Conservation (phyloP, 2,329 filamentous ascomycete species). For the Colletotrichum sp. region DNA sequence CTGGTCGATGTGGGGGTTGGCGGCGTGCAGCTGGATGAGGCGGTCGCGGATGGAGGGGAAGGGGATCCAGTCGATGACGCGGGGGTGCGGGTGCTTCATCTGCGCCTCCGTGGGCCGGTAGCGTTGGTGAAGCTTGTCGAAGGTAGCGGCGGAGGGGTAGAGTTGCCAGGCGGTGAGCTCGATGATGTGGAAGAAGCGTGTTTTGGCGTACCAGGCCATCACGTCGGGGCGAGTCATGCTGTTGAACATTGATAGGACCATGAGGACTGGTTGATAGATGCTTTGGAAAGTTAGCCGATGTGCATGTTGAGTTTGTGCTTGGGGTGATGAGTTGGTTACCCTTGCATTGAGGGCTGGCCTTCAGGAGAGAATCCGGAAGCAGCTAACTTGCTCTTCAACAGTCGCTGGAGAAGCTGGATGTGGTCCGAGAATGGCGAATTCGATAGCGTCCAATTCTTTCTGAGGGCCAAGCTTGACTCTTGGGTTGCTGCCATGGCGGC, state of each 20-base stretch:
- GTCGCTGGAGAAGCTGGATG: constrained; percentile 28
- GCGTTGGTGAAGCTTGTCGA: constrained; percentile 28
- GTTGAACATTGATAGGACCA: constrained; percentile 38
- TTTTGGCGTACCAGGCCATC: constrained; percentile 45
- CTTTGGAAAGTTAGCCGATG: not conserved
- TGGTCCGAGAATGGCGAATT: constrained; percentile 37
- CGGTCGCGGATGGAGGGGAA: constrained; percentile 32
- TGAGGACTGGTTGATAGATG: constrained; percentile 31
- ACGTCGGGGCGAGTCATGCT: constrained; percentile 37
- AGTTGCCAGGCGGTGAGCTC: constrained; percentile 38
- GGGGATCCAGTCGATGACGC: constrained; percentile 29
- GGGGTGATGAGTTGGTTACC: not conserved
- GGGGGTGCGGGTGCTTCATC: constrained; percentile 26
- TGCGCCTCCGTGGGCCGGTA: constrained; percentile 32
- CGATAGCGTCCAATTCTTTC: constrained; percentile 28
- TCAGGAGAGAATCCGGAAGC: constrained; percentile 10
- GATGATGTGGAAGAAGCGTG: constrained; percentile 36
- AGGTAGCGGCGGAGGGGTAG: constrained; percentile 30
- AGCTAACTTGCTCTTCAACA: constrained; percentile 28
- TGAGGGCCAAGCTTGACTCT: constrained; percentile 22
- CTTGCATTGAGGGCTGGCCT: not conserved
- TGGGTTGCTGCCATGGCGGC: constrained; percentile 27
- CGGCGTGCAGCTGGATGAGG: constrained; percentile 32
- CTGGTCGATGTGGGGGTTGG: constrained; percentile 33
- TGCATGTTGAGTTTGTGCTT: not conserved